Conservation (phyloP, 1,139 yeast genomes). For the Protomyces arabidopsidicola region DNA sequence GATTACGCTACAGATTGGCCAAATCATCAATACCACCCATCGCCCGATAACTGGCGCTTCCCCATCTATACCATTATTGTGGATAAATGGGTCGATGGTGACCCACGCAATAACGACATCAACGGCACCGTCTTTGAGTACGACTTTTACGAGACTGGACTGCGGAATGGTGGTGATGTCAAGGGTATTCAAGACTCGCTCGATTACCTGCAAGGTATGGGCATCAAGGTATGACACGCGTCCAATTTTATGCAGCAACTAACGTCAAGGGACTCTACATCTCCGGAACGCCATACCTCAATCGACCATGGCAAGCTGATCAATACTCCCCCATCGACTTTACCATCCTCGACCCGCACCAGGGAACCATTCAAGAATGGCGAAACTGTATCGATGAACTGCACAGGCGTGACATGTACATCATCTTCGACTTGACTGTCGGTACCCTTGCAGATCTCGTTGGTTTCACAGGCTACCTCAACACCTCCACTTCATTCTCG, state of each 20-base stretch:
- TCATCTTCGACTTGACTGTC: slow-evolving; percentile 28
- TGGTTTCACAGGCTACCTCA: slow-evolving; percentile 27
- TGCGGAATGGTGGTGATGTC: slow-evolving; percentile 30
- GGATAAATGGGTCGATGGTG: slow-evolving; percentile 29
- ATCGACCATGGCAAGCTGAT: slow-evolving; percentile 30
- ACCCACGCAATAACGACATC: slow-evolving; percentile 28
- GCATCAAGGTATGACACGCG: slow-evolving; percentile 32
- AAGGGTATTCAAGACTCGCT: slow-evolving; percentile 26
- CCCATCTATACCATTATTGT: slow-evolving; percentile 29
- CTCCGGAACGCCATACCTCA: slow-evolving; percentile 30
- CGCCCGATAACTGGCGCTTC: slow-evolving; percentile 28
- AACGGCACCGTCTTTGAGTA: slow-evolving; percentile 28
- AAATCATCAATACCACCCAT: slow-evolving; percentile 22
- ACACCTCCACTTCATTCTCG: slow-evolving; percentile 26
- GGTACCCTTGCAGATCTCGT: slow-evolving; percentile 30
- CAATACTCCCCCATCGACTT: slow-evolving; percentile 30
- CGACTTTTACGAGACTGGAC: slow-evolving; percentile 26
- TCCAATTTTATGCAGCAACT: not conserved
- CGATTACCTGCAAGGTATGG: slow-evolving; percentile 29
- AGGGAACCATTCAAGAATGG: slow-evolving; percentile 29
- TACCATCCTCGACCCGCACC: slow-evolving; percentile 29
- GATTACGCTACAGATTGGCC: slow-evolving; percentile 28
- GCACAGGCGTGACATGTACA: slow-evolving; percentile 28
- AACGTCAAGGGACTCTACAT: slow-evolving; percentile 25
- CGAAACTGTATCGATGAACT: slow-evolving; percentile 25